Evolutionary conservation across 192 early-diverging fungal genomes (phyloP), one percentile per base, ranked within the genome.

Genomic region (Umbelopsis sp.): DNA sequence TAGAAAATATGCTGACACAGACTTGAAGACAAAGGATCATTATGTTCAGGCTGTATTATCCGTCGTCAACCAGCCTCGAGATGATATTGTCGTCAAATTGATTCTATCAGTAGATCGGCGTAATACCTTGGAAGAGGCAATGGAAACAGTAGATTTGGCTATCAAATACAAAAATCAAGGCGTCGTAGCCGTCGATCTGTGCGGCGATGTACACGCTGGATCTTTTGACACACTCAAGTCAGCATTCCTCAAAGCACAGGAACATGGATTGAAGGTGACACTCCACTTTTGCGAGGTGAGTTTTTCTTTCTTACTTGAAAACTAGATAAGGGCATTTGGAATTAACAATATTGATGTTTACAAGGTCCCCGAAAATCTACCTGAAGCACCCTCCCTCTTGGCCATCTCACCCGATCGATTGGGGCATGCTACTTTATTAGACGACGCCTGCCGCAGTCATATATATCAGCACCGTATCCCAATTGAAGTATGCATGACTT

Each of bases 401-500:
- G 53, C 69, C n/a, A 68, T 80, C 22, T 17, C 51, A 2, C 88
- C 88, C 7, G 73, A 83, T 51, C 75, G 89, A 34, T 24, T 91
- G 14, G 89, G 88, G 0, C 89, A 91, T 71, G 85, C 80, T 24
- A 91, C 87, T 7, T 70, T 77, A 41, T 65, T 91, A 14, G 75
- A 77, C 51, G 68, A 75, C 5, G 72, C 66, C 7, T 72, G 62
- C 7, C 66, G 77, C 22, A 45, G 69, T 20, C 70, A 38, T 16
- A 73, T 87, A 12, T 74, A 71, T 47, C 24, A 73, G 22, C 44
- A 74, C 8, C 36, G 74, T 25, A 82, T 87, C 29, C 83, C 87
- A 10, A 71, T 91, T 20, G 89, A 91, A 71, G 74, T 87, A 2
- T 91, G 89, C 68, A 80, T 90, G 78, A 90, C 89, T 20, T 88